A percentile compares a stretch with the other conserved stretches of the same genome.
Evolutionary conservation across 306 rosid species (phyloP).

Genomic region (Lagenaria siceraria): DNA sequence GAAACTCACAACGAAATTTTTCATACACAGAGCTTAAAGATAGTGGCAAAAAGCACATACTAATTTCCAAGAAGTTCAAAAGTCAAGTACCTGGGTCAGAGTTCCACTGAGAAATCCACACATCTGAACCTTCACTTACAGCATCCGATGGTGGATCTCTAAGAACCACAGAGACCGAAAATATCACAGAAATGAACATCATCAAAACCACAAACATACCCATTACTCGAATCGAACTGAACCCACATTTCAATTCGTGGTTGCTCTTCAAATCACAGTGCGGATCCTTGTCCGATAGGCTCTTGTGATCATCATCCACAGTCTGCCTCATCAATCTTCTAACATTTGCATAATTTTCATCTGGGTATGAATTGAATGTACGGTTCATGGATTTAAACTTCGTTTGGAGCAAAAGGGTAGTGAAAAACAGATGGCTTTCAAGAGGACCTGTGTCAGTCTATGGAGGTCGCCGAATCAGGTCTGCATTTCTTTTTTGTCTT

Average conservation of each 20-base stretch:
- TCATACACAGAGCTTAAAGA: not conserved
- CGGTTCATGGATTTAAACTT: not conserved
- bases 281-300: constrained; percentile 16
- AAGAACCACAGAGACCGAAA: constrained; percentile 58
- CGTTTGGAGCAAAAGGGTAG: constrained; percentile 1
- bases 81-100: constrained; percentile 25
- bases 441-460: constrained; percentile 7
- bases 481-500: not conserved
- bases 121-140: constrained; percentile 20
- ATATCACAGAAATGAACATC: constrained; percentile 56
- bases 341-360: constrained; percentile 24
- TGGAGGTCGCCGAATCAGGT: not conserved
- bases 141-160: constrained; percentile 73
- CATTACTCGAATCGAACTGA: constrained; percentile 38
- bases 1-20: not conserved
- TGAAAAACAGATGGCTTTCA: constrained; percentile 1
- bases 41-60: not conserved
- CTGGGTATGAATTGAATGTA: constrained; percentile 17
- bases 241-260: constrained; percentile 20
- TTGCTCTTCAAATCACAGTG: constrained; percentile 16
- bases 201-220: constrained; percentile 43
- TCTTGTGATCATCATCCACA: constrained; percentile 19
- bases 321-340: constrained; percentile 56
- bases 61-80: not conserved
- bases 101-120: constrained; percentile 14